Evolutionary conservation across 306 rosid genomes (phyloP), one percentile per base, ranked within the genome.

Genomic region (Glycine soja): DNA sequence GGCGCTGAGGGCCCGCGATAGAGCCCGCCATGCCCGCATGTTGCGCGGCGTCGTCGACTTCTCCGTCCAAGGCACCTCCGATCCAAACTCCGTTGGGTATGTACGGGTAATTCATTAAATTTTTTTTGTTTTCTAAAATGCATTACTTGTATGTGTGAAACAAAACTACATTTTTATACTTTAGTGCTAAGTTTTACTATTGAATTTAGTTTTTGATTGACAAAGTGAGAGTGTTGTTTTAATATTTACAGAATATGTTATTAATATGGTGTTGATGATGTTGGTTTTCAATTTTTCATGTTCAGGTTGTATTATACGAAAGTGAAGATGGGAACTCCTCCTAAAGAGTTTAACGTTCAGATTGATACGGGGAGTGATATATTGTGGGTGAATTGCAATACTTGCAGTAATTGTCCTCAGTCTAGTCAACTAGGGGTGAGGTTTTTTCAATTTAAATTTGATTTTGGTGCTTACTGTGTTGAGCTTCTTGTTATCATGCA

Each of bases 361-460:
- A 92, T 95, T 74, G 99, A 93, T 80, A 91, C 98, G 2, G 98
- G 99, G 73, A 95, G 99, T 67, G 99, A 95, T 68, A 88, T 92
- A 79, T 88, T 95, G 90, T 95, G 99, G 99, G 88, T 95, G 68
- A 92, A 89, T 79, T 91, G 99, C 89, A 89, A 83, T 81, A 80
- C 98, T 64, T 95, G 99, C 89, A 88, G 83, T 45, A 88, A 94
- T 82, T 93, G 98, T 75, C 99, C 98, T 76, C 90, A 87, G 69
- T 76, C 96, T 62, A 95, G 99, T 85, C 90, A 84, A 66, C 92
- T 95, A 3, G 98, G 99, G 78, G 99, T 95, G 77, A 86, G 85
- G 54, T 54, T 82, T 74, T 83, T 38, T 56, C 8, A 18, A 5
- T 76, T 54, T 9, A 32, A 42, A 0, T 53, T 30, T 7, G 72